Base-by-base conservation (phyloP, 441 rosid species). In the Hypseocharis bilobata region DNA sequence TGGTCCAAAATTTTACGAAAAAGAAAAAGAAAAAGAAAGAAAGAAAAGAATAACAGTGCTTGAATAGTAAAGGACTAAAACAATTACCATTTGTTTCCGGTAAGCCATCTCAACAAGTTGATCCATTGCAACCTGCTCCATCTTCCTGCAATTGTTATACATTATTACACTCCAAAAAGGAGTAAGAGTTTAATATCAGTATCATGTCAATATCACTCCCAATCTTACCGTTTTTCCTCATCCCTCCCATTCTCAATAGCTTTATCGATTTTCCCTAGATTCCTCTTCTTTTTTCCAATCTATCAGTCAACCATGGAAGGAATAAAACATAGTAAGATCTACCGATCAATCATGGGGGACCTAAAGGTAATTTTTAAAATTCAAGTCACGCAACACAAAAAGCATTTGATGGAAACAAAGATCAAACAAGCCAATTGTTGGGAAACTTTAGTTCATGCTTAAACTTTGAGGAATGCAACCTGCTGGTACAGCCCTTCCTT, bases 401-500 rank as follows among this genome's bases (percentile, higher is more conserved):
- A 28, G 20, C 17, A 13, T 26, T 13, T 1, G 13, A 57, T 26
- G 38, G 36, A 22, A 10, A 22, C 4, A 26, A 8, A 26, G 13
- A 47, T 22, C 30, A 26, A 8, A 22, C 6, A 8, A 29, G 42
- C 23, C 59, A 70, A 1, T 27, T 27, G 23, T 27, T 36, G 16
- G 22, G 51, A 29, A 29, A 36, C 7, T 36, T 36, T 36, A 47
- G 19, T n/a, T 47, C 54, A 25, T 23, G 68, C 10, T 27, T 19
- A 64, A 51, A 1, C 40, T 51, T 10, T 16, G 58, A n/a, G n/a
- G 32, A 72, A 25, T 11, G 25, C 59, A 67, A 94, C 99, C 99
- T 89, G 91, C 64, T 82, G 80, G 68, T 75, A 65, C 55, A 88
- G 82, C 62, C 80, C 80, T 74, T 83, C 86, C 80, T 85, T 80